These are phyloP conservation scores for Gossypium australe DNA, from an alignment of 345 rosid species.

Conservation along the genomic window DNA sequence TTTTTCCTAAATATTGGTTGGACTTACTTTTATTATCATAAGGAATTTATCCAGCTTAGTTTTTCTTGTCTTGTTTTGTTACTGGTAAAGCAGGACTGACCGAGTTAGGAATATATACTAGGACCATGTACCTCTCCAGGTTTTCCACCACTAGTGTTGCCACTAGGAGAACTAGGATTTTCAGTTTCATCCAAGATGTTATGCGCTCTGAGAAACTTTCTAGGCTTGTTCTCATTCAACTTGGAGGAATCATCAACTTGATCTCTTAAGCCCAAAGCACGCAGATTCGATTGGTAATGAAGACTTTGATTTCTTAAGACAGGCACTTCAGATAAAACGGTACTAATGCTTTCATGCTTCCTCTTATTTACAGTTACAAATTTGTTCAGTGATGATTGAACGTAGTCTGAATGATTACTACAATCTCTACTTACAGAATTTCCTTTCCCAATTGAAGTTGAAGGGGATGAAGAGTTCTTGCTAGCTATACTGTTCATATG, in stretches of 20 bases:
- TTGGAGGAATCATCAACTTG: constrained; percentile 32
- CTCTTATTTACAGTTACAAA: constrained; percentile 74
- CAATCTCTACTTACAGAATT: constrained; percentile 28
- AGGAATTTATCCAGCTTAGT: neutral
- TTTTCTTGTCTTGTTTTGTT: neutral
- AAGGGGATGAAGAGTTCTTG: constrained; percentile 29
- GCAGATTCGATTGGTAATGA: constrained; percentile 24
- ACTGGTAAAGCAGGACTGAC: neutral
- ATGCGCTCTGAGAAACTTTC: constrained; percentile 29
- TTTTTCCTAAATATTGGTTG: neutral
- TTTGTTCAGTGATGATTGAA: constrained; percentile 65
- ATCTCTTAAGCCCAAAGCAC: constrained; percentile 24
- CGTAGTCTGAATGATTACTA: constrained; percentile 24
- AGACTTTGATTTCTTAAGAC: constrained; percentile 55
- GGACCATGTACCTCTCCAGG: constrained; percentile 36
- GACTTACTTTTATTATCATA: neutral
- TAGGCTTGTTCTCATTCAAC: constrained; percentile 26
- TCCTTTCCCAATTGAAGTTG: constrained; percentile 28
- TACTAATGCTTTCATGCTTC: constrained; percentile 56
- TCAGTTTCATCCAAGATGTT: constrained; percentile 26
- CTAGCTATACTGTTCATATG: constrained; percentile 20
- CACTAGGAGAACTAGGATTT: constrained; percentile 26
- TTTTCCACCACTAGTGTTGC: constrained; percentile 22
- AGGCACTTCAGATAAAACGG: constrained; percentile 68
- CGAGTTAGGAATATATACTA: constrained; percentile 7